Percentiles rank a stretch among this genome's conserved stretches.
These are phyloP conservation scores for Ganoderma resinaceum DNA, from an alignment of 1,284 basidiomycete species.

Conservation along the genomic window DNA sequence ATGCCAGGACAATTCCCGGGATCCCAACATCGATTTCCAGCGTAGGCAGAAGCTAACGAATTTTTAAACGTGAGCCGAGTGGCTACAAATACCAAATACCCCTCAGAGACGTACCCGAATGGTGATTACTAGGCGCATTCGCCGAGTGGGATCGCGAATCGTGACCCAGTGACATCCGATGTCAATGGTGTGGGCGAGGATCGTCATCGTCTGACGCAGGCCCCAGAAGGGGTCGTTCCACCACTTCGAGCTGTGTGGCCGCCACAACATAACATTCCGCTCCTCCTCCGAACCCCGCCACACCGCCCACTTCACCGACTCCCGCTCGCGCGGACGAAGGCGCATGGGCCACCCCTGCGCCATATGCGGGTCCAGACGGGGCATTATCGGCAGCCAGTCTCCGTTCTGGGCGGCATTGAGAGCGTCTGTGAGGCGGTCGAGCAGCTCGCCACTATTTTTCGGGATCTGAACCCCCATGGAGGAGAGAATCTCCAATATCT, in stretches of 20 bases:
- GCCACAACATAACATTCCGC: no score
- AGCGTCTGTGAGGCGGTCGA: conserved; percentile 38
- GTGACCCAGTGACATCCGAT: conserved; percentile 34
- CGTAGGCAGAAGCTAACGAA: conserved; percentile 40
- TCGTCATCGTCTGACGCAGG: conserved; percentile 44
- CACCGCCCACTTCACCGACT: no score
- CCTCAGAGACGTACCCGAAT: conserved; percentile 34
- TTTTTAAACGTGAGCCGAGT: no score
- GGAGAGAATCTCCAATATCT: conserved; percentile 18
- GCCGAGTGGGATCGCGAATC: conserved; percentile 35
- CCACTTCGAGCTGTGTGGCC: background rate
- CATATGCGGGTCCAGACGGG: no score
- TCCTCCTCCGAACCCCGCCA: no score
- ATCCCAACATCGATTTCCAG: conserved; percentile 35
- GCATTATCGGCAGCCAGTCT: background rate
- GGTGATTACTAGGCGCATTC: conserved; percentile 36
- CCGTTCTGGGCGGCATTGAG: conserved; percentile 36
- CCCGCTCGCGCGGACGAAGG: no score
- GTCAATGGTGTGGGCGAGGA: conserved; percentile 39
- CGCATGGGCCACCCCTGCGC: no score
- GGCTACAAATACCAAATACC: no score
- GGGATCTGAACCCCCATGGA: conserved; percentile 39
- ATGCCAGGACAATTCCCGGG: conserved; percentile 43
- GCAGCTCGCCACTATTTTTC: conserved; percentile 31
- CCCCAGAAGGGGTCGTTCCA: conserved; percentile 44